Conservation (phyloP, 441 rosid species). For the Mallotus repandus region DNA sequence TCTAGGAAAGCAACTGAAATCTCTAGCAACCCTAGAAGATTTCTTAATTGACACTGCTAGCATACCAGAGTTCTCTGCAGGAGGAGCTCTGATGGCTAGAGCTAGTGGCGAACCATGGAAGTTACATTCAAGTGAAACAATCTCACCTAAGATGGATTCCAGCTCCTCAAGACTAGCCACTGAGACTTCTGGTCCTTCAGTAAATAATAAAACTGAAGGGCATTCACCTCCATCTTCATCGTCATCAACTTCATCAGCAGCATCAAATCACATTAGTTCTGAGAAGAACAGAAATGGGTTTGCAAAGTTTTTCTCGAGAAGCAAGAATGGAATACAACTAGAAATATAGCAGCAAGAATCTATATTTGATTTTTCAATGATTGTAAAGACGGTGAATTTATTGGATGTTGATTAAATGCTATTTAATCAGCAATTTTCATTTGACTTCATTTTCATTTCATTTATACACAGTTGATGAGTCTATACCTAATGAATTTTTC, state of each 20-base stretch:
- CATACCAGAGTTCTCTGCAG: constrained; percentile 42
- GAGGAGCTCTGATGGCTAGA: constrained; percentile 28
- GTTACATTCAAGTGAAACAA: constrained; percentile 45
- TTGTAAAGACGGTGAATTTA: constrained; percentile 15
- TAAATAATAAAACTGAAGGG: constrained; percentile 31
- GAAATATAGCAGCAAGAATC: constrained; percentile 48
- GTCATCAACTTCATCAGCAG: constrained; percentile 35
- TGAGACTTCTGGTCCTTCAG: constrained; percentile 29
- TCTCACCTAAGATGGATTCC: constrained; percentile 40
- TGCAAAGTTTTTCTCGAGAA: constrained; percentile 81
- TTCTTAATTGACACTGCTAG: constrained; percentile 72
- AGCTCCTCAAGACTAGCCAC: constrained; percentile 27
- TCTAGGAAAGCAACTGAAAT: constrained; percentile 73
- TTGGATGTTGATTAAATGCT: constrained; percentile 34
- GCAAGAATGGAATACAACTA: constrained; percentile 84
- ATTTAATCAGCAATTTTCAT: constrained; percentile 30
- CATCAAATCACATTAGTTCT: constrained; percentile 45
- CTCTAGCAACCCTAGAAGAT: constrained; percentile 91
- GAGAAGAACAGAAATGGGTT: constrained; percentile 89
- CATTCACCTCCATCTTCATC: constrained; percentile 38
- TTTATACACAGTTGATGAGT: constrained; percentile 13
- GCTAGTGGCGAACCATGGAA: constrained; percentile 51
- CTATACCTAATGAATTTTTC: constrained; percentile 1
- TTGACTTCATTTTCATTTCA: constrained; percentile 1
- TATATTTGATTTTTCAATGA: background rate